Evolutionary conservation across 2,329 filamentous ascomycete genomes (phyloP).

Genomic region (Xylariales sp.): DNA sequence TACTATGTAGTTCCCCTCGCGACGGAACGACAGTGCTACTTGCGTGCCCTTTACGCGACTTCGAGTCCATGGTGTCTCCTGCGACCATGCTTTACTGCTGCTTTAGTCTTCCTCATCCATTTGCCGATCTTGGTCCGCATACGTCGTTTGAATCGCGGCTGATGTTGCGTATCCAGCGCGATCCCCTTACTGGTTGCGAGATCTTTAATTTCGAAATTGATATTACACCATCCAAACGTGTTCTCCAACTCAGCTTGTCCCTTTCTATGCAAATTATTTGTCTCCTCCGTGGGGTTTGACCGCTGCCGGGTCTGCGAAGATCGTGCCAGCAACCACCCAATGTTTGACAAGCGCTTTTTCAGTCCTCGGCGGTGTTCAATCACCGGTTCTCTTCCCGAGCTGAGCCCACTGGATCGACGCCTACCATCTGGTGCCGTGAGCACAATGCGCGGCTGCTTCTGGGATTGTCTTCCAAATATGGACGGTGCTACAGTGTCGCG

Average conservation of each 20-base stretch:
- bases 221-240: slow-evolving; percentile 9
- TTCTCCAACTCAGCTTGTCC: slow-evolving; percentile 5
- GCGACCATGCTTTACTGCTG: slow-evolving; percentile 16
- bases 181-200: slow-evolving; percentile 9
- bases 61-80: slow-evolving; percentile 13
- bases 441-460: background rate
- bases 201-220: slow-evolving; percentile 10
- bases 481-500: background rate
- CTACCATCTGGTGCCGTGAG: background rate
- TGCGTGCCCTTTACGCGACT: background rate
- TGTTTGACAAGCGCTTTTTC: slow-evolving; percentile 21
- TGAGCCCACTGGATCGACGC: background rate
- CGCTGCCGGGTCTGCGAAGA: slow-evolving; percentile 4
- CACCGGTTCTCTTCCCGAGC: background rate
- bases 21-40: too few relatives aligned
- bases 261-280: background rate
- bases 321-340: slow-evolving; percentile 18
- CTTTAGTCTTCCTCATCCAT: slow-evolving; percentile 23
- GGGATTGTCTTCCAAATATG: background rate
- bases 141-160: slow-evolving; percentile 17
- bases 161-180: slow-evolving; percentile 8
- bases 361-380: slow-evolving; percentile 16
- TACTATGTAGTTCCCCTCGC: slow-evolving; percentile 7
- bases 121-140: slow-evolving; percentile 20
- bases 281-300: background rate